These are phyloP conservation scores for Aureobasidium musti DNA, from an alignment of 2,329 filamentous ascomycete species.

Conservation along the genomic window DNA sequence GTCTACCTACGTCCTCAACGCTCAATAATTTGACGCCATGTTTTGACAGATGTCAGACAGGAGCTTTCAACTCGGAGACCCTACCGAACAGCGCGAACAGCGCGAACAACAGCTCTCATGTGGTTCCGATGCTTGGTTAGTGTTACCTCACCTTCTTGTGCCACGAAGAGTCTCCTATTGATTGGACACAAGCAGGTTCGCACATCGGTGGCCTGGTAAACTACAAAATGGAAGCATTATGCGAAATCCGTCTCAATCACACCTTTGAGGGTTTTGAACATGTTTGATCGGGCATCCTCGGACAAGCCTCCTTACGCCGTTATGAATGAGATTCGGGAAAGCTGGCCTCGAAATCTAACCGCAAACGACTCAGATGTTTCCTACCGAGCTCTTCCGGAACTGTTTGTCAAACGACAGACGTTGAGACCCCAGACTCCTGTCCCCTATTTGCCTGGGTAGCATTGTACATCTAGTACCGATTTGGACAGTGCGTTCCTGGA, in stretches of 20 bases:
- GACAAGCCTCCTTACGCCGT: conserved; percentile 2
- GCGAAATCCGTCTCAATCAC: background rate
- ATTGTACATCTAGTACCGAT: background rate
- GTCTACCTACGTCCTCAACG: background rate
- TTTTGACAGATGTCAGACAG: conserved; percentile 13
- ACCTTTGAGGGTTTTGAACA: background rate
- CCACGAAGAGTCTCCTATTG: background rate
- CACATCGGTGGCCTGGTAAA: background rate
- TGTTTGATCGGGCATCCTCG: conserved; percentile 4
- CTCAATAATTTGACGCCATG: conserved; percentile 10
- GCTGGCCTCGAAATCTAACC: conserved; percentile 7
- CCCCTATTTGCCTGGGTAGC: background rate
- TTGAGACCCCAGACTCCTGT: background rate
- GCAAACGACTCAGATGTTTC: conserved; percentile 3
- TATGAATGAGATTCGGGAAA: background rate
- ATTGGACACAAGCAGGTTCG: background rate
- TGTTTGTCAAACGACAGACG: background rate
- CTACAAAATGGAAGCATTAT: background rate
- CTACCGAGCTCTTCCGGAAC: conserved; percentile 20
- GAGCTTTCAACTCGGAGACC: background rate
- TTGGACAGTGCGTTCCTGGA: background rate
- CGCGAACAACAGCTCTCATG: background rate
- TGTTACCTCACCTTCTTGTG: background rate
- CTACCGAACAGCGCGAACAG: background rate
- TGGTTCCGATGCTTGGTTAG: background rate